phyloP scores from a whole-genome alignment of 1,139 yeast species.

The Entelexis paramagnoliae region DNA sequence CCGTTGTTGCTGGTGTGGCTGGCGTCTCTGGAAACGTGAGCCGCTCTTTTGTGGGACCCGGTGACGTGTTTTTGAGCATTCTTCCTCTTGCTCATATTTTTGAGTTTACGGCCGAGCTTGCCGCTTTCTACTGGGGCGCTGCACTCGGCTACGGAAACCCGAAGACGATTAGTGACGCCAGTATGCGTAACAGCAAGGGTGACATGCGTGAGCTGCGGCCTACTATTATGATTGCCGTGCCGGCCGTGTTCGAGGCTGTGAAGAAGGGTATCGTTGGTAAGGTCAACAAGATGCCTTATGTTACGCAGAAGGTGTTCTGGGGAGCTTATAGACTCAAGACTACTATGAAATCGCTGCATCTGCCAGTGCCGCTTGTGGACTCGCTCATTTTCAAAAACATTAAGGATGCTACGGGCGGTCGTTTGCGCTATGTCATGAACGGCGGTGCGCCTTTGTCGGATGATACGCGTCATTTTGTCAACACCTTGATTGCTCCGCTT shows the following conservation, averaged over 20 bases:
- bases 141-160: slow-evolving; percentile 84
- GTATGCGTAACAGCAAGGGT: slow-evolving; percentile 75
- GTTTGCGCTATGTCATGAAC: slow-evolving; percentile 58
- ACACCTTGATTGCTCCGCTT: slow-evolving; percentile 75
- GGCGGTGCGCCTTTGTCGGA: slow-evolving; percentile 90
- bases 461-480: slow-evolving; percentile 78
- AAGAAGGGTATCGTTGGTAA: slow-evolving; percentile 84
- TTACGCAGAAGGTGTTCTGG: slow-evolving; percentile 82
- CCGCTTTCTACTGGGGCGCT: slow-evolving; percentile 81
- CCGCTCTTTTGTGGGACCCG: slow-evolving; percentile 41
- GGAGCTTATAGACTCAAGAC: slow-evolving; percentile 66
- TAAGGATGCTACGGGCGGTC: slow-evolving; percentile 93
- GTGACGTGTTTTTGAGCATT: slow-evolving; percentile 72
- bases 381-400: slow-evolving; percentile 74
- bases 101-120: slow-evolving; percentile 79
- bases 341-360: slow-evolving; percentile 47
- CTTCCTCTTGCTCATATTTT: slow-evolving; percentile 94
- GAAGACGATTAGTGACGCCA: slow-evolving; percentile 75
- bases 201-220: slow-evolving; percentile 85
- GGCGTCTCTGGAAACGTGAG: slow-evolving; percentile 65
- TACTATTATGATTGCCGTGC: slow-evolving; percentile 94
- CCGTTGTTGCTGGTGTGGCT: slow-evolving; percentile 71
- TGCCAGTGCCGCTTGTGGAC: slow-evolving; percentile 64
- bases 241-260: slow-evolving; percentile 96
- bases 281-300: slow-evolving; percentile 53